Evolutionary conservation across 208 protist species (phyloP).

Genomic region (Trichomonas tenax): DNA sequence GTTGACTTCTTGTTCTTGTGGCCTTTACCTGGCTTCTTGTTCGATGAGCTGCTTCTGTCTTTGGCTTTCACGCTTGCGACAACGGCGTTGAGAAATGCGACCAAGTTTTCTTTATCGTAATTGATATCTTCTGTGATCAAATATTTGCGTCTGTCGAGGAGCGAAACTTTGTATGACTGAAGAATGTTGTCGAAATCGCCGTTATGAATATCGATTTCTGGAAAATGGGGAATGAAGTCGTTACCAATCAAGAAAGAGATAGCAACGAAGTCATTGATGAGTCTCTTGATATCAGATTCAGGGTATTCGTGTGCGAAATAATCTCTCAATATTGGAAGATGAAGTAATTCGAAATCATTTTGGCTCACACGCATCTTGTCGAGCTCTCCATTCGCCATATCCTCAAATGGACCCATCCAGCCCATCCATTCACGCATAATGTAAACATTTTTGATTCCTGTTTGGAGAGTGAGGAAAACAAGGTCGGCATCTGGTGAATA

Average conservation of each 20-base stretch:
- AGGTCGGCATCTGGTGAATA: not conserved
- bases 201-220: not conserved
- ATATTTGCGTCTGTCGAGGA: not conserved
- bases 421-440: not conserved
- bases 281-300: not conserved
- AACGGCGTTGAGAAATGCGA: not conserved
- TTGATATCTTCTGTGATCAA: not conserved
- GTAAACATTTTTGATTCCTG: not conserved
- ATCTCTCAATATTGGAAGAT: not conserved
- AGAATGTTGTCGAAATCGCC: not conserved
- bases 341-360: not conserved
- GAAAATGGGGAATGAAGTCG: slow-evolving; percentile 8
- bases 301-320: not conserved
- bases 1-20: not conserved
- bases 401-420: not conserved
- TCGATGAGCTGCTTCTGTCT: not conserved
- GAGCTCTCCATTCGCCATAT: not conserved
- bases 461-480: not conserved
- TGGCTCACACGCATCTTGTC: not conserved
- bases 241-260: not conserved
- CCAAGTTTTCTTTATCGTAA: not conserved
- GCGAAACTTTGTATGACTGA: not conserved
- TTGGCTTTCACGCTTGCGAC: not conserved
- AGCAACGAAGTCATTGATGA: not conserved
- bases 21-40: not conserved